phyloP scores from a whole-genome alignment of 164 flowering plant genomes.

The Taxillus chinensis region DNA sequence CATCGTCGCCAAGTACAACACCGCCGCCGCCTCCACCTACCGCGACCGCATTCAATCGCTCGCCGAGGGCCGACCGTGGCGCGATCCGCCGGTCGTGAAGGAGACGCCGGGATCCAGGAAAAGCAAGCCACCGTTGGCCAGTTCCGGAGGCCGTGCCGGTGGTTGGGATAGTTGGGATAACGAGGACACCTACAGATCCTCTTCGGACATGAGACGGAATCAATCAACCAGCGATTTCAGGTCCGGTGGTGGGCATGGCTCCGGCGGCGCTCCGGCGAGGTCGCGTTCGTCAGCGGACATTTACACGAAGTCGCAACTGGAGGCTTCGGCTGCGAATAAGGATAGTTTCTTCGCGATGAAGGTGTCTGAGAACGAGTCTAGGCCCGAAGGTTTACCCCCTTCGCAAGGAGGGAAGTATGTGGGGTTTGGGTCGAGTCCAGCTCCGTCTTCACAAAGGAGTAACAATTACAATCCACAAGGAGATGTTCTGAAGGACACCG shows the following conservation, averaged over 20 bases:
- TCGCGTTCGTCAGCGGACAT: conserved; percentile 77
- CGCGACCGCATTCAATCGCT: conserved; percentile 68
- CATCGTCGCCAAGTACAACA: conserved; percentile 71
- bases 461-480: conserved; percentile 31
- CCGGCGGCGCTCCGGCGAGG: conserved; percentile 35
- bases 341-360: conserved; percentile 70
- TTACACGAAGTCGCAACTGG: conserved; percentile 53
- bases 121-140: conserved; percentile 37
- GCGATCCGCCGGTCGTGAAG: conserved; percentile 69
- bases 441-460: conserved; percentile 29
- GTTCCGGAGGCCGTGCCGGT: conserved; percentile 13
- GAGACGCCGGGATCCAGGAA: conserved; percentile 30
- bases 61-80: conserved; percentile 74
- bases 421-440: conserved; percentile 80
- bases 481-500: conserved; percentile 48
- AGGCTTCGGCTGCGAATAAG: conserved; percentile 86
- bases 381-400: conserved; percentile 86
- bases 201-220: conserved; percentile 54
- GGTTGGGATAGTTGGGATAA: conserved; percentile 92
- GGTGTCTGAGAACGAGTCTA: conserved; percentile 65
- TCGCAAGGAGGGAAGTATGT: conserved; percentile 96
- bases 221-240: conserved; percentile 65
- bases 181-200: conserved; percentile 37
- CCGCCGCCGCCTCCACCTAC: conserved; percentile 64
- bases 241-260: conserved; percentile 18